Evolutionary conservation across 2,329 filamentous ascomycete species (phyloP).

Genomic region (Achaetomium macrosporum): DNA sequence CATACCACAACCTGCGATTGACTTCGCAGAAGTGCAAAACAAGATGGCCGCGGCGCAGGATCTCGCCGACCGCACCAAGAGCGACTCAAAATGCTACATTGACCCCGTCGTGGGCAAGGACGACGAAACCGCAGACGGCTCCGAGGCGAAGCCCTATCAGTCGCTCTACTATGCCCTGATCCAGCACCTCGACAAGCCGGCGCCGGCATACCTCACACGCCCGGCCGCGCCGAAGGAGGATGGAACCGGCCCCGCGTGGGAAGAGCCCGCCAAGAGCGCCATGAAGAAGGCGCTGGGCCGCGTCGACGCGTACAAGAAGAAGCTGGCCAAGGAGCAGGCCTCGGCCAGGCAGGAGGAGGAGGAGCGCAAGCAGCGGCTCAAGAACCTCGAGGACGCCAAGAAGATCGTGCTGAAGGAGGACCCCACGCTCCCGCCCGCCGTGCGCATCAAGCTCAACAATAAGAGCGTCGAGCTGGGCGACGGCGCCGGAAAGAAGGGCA

Average conservation of each 20-base stretch:
- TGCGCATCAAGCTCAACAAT: slow-evolving; percentile 70
- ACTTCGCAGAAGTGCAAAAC: slow-evolving; percentile 13
- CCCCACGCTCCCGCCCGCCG: slow-evolving; percentile 65
- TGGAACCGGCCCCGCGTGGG: slow-evolving; percentile 63
- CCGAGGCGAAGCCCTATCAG: slow-evolving; percentile 73
- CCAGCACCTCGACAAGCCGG: slow-evolving; percentile 54
- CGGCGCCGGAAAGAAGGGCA: slow-evolving; percentile 50
- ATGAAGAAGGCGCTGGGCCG: slow-evolving; percentile 77
- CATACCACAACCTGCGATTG: slow-evolving; percentile 21
- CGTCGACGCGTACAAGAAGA: slow-evolving; percentile 74
- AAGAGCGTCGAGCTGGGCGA: slow-evolving; percentile 55
- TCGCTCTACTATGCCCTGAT: slow-evolving; percentile 72
- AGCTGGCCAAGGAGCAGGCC: slow-evolving; percentile 72
- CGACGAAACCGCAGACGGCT: slow-evolving; percentile 59
- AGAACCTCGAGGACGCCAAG: slow-evolving; percentile 73
- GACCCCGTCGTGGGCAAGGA: slow-evolving; percentile 76
- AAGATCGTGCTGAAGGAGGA: slow-evolving; percentile 68
- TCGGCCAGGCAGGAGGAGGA: slow-evolving; percentile 65
- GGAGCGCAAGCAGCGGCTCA: slow-evolving; percentile 63
- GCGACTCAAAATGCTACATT: slow-evolving; percentile 57
- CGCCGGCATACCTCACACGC: slow-evolving; percentile 60
- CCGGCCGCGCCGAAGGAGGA: slow-evolving; percentile 54
- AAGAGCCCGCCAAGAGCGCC: slow-evolving; percentile 75
- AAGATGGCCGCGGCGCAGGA: slow-evolving; percentile 43
- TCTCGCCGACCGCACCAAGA: slow-evolving; percentile 46